Evolutionary conservation across 208 protist species (phyloP).

Genomic region (Trypanosoma boissoni): DNA sequence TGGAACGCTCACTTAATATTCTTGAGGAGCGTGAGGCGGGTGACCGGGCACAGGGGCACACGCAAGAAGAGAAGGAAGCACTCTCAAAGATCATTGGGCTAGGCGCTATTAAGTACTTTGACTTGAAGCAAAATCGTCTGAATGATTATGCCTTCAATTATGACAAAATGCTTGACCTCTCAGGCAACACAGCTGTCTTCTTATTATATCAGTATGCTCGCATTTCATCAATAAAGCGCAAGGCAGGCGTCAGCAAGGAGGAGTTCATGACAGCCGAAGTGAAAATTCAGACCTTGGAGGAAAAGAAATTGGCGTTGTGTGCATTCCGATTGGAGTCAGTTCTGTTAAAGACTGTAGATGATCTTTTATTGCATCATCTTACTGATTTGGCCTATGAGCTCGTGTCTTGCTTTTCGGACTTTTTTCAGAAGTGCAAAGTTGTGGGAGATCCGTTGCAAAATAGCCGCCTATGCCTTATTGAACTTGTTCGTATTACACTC

Average conservation of each 20-base stretch:
- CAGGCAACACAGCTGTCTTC: constrained; percentile 97
- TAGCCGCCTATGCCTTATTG: constrained; percentile 89
- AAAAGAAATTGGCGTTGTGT: constrained; percentile 85
- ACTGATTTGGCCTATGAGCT: constrained; percentile 96
- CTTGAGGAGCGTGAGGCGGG: constrained; percentile 78
- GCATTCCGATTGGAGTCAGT: constrained; percentile 87
- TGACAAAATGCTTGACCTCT: constrained; percentile 95
- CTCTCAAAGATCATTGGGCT: constrained; percentile 92
- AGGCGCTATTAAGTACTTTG: constrained; percentile 97
- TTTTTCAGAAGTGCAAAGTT: constrained; percentile 93
- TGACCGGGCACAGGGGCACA: constrained; percentile 77
- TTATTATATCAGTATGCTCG: constrained; percentile 97
- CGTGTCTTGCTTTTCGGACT: constrained; percentile 92
- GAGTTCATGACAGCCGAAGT: constrained; percentile 56
- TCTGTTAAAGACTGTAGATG: constrained; percentile 83
- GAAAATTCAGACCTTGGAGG: constrained; percentile 67
- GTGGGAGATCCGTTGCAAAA: constrained; percentile 79
- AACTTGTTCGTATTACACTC: constrained; percentile 88
- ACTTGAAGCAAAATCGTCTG: constrained; percentile 93
- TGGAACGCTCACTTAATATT: constrained; percentile 77
- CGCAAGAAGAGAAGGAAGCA: constrained; percentile 72
- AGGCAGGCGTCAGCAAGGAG: constrained; percentile 70
- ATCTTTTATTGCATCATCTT: constrained; percentile 92
- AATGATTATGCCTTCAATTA: constrained; percentile 96
- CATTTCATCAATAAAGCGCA: constrained; percentile 93